These are phyloP conservation scores for Phialophora macrospora DNA, from an alignment of 2,329 filamentous ascomycete genomes.

Conservation along the genomic window DNA sequence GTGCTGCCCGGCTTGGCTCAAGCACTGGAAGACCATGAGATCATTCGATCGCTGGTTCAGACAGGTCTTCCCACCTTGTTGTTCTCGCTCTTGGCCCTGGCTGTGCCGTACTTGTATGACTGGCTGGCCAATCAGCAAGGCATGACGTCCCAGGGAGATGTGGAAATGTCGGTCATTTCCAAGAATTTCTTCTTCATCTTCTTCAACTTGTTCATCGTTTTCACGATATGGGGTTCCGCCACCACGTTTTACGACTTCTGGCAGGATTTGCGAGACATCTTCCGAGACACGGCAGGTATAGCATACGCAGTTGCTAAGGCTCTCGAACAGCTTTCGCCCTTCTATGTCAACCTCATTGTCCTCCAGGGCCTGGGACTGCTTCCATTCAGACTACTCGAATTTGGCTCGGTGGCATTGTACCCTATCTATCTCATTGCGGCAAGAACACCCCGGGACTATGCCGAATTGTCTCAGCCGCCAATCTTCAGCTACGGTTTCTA, in stretches of 20 bases:
- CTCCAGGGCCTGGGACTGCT: slow-evolving; percentile 92
- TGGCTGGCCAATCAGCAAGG: slow-evolving; percentile 90
- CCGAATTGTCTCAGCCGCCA: slow-evolving; percentile 78
- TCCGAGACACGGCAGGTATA: slow-evolving; percentile 79
- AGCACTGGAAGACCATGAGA: slow-evolving; percentile 68
- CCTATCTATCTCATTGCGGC: slow-evolving; percentile 78
- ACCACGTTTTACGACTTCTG: slow-evolving; percentile 72
- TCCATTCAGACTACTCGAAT: slow-evolving; percentile 87
- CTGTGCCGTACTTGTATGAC: slow-evolving; percentile 92
- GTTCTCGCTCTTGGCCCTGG: slow-evolving; percentile 83
- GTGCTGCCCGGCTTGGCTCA: slow-evolving; percentile 73
- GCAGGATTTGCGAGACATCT: slow-evolving; percentile 68
- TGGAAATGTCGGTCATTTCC: slow-evolving; percentile 91
- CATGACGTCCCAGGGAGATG: slow-evolving; percentile 91
- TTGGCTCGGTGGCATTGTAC: slow-evolving; percentile 82
- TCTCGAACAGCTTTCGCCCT: slow-evolving; percentile 74
- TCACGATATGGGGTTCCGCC: slow-evolving; percentile 83
- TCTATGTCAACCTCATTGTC: slow-evolving; percentile 94
- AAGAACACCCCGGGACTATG: slow-evolving; percentile 87
- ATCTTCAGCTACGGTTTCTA: slow-evolving; percentile 96
- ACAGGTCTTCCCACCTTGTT: slow-evolving; percentile 85
- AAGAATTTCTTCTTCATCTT: slow-evolving; percentile 99
- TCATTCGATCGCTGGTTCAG: slow-evolving; percentile 77
- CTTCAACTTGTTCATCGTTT: slow-evolving; percentile 97
- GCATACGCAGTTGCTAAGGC: slow-evolving; percentile 76